Percentiles rank a stretch among this genome's conserved stretches.
phyloP scores from a whole-genome alignment of 75 land plant species.

The Sequoiadendron giganteum region DNA sequence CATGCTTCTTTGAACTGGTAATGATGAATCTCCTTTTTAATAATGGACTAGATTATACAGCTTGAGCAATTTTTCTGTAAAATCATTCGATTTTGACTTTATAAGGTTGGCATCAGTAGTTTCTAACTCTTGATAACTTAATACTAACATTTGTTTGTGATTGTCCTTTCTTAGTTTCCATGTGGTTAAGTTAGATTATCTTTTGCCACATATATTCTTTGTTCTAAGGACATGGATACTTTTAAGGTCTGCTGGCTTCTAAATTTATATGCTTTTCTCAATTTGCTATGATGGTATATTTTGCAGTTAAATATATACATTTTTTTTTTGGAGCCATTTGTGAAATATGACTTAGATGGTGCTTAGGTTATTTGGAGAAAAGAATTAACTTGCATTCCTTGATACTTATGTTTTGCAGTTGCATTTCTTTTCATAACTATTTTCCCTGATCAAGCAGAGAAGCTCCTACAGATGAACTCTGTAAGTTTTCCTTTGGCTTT shows the following conservation, averaged over 20 bases:
- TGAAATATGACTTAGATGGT: background rate
- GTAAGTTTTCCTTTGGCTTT: background rate
- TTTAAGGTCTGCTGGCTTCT: background rate
- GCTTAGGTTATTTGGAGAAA: background rate
- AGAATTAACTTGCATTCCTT: background rate
- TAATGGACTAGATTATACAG: background rate
- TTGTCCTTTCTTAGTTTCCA: background rate
- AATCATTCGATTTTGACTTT: background rate
- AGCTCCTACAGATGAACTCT: slow-evolving; percentile 44
- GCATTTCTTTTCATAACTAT: slow-evolving; percentile 76
- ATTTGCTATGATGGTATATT: background rate
- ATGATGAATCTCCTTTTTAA: background rate
- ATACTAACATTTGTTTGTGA: too few species aligned
- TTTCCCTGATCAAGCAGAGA: slow-evolving; percentile 88
- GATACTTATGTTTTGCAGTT: slow-evolving; percentile 41
- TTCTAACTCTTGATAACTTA: background rate
- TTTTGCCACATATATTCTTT: too few species aligned
- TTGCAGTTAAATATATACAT: background rate
- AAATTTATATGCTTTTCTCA: background rate
- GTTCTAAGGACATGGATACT: background rate
- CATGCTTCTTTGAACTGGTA: background rate
- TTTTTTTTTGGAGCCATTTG: background rate
- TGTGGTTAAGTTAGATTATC: background rate
- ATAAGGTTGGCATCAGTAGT: background rate
- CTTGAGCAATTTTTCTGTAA: background rate